Percentiles rank a stretch among this genome's conserved stretches.
Evolutionary conservation across 106 monocot species (phyloP).

Genomic region (Cymbidium sinense): DNA sequence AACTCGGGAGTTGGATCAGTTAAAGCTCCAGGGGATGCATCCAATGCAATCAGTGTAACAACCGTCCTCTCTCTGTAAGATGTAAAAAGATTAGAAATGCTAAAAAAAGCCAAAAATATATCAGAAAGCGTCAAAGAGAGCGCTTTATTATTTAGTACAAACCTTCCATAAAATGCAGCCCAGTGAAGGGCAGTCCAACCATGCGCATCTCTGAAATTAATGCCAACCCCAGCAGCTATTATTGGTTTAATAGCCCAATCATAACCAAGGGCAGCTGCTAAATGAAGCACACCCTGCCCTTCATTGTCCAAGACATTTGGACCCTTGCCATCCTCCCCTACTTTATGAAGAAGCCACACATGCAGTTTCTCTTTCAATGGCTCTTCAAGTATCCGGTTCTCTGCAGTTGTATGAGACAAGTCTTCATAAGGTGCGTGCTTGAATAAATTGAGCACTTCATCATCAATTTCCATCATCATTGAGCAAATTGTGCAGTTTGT

Average conservation of each 20-base stretch:
- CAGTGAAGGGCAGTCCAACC: constrained; percentile 99
- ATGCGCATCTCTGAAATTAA: constrained; percentile 78
- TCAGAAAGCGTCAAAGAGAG: not conserved
- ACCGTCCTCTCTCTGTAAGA: constrained; percentile 65
- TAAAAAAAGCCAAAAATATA: not conserved
- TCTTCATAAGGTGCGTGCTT: constrained; percentile 20
- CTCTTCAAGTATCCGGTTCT: constrained; percentile 30
- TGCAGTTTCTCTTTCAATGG: constrained; percentile 69
- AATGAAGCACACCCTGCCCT: constrained; percentile 80
- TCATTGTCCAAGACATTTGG: constrained; percentile 64
- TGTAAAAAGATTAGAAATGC: not conserved
- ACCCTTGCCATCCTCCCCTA: constrained; percentile 69
- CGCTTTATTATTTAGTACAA: not conserved
- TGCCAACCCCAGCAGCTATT: constrained; percentile 59
- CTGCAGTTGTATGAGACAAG: constrained; percentile 15
- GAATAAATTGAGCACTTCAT: constrained; percentile 39
- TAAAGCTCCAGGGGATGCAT: constrained; percentile 60
- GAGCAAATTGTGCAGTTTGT: constrained; percentile 35
- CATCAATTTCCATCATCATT: constrained; percentile 42
- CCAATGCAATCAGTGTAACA: constrained; percentile 46
- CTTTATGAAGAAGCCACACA: constrained; percentile 66
- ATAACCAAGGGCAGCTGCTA: constrained; percentile 87
- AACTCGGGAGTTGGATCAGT: constrained; percentile 81
- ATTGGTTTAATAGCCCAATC: constrained; percentile 83
- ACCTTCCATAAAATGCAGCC: constrained; percentile 91